phyloP scores from a whole-genome alignment of 148 eudicot species.

The Vaccinium corymbosum region DNA sequence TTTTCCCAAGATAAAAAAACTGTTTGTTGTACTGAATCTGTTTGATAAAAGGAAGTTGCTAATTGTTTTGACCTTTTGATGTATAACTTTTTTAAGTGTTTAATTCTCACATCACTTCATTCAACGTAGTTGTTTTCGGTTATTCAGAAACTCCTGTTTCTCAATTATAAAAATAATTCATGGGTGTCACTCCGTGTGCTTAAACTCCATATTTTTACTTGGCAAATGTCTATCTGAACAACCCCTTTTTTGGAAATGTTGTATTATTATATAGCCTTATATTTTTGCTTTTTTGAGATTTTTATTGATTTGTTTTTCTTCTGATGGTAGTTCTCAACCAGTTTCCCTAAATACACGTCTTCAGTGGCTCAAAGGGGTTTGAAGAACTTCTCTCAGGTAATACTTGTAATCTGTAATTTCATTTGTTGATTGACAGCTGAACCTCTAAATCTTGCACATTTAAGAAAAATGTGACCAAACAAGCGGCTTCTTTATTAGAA shows the following conservation, averaged over 20 bases:
- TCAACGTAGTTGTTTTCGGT: not conserved
- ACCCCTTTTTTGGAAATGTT: not conserved
- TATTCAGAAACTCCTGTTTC: not conserved
- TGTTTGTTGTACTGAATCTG: not conserved
- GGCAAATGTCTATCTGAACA: not conserved
- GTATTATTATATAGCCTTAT: not conserved
- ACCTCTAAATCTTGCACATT: not conserved
- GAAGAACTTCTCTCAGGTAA: constrained; percentile 77
- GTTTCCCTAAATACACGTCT: constrained; percentile 85
- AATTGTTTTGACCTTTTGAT: not conserved
- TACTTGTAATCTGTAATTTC: not conserved
- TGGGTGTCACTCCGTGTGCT: not conserved
- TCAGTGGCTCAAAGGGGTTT: constrained; percentile 82
- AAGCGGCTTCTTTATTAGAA: not conserved
- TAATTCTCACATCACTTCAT: not conserved
- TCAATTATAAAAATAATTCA: not conserved
- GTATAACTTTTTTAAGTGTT: not conserved
- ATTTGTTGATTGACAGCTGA: not conserved
- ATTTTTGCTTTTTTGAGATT: not conserved
- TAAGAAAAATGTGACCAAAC: not conserved
- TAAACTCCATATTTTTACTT: not conserved
- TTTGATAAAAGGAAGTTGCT: not conserved
- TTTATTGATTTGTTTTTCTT: constrained; percentile 6
- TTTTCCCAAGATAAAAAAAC: not conserved
- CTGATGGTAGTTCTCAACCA: constrained; percentile 57